Evolutionary conservation across 768 basidiomycete genomes (phyloP).

Genomic region (Xerocomellus amylosporus): DNA sequence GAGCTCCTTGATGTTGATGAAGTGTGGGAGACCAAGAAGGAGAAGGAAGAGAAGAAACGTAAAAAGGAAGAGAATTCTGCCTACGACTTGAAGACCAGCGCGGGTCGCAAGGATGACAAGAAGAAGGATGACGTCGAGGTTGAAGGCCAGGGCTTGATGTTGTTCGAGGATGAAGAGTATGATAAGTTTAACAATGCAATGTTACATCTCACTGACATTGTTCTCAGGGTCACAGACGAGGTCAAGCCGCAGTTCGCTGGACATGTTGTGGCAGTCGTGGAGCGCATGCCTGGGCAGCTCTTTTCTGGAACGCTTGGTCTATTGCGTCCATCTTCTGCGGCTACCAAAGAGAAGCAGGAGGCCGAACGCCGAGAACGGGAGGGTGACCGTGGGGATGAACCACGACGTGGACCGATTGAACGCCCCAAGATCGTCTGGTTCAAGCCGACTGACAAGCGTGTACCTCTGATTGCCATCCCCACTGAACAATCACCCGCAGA

Average conservation of each 20-base stretch:
- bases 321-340: conserved; percentile 91
- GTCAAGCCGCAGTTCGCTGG: conserved; percentile 98
- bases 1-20: conserved; percentile 98
- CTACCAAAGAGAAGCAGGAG: conserved; percentile 98
- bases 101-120: conserved; percentile 92
- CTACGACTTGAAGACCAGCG: conserved; percentile 76
- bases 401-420: conserved; percentile 72
- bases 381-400: conserved; percentile 86
- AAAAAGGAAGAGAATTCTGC: conserved; percentile 99
- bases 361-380: conserved; percentile 96
- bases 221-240: conserved; percentile 86
- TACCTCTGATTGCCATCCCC: conserved; percentile 96
- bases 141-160: conserved; percentile 93
- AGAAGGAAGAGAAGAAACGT: conserved; percentile 99
- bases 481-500: conserved; percentile 97
- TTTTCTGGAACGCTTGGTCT: conserved; percentile 97
- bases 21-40: conserved; percentile 98
- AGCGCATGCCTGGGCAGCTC: conserved; percentile 97
- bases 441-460: conserved; percentile 98
- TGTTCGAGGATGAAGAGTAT: conserved; percentile 97
- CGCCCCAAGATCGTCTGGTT: conserved; percentile 99
- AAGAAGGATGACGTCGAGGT: conserved; percentile 99
- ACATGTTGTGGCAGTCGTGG: conserved; percentile 99
- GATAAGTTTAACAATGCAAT: conserved; percentile 23
- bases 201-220: conserved; percentile 8